These are phyloP conservation scores for Rubroboletus pulcherrimus DNA, from an alignment of 768 basidiomycete genomes.

Conservation along the genomic window DNA sequence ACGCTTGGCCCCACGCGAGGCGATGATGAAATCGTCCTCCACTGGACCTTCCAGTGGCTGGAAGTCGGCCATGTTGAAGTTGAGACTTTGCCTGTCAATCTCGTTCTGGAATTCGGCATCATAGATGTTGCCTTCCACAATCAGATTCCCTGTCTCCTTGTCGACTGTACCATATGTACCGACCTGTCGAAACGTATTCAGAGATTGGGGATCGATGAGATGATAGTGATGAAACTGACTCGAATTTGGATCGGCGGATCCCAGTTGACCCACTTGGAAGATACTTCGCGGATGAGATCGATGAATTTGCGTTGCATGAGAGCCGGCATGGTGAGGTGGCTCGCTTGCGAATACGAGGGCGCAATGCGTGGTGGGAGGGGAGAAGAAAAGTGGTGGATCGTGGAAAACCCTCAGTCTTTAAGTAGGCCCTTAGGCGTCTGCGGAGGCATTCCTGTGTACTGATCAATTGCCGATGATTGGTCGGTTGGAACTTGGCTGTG, in stretches of 20 bases:
- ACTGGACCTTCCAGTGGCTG: slow-evolving; percentile 13
- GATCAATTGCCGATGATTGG: not conserved
- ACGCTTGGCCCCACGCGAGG: slow-evolving; percentile 16
- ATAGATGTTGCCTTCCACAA: slow-evolving; percentile 34
- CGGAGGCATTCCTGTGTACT: not conserved
- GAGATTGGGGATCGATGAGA: not conserved
- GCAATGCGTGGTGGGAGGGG: not conserved
- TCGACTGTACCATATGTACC: slow-evolving; percentile 35
- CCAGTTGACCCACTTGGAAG: slow-evolving; percentile 39
- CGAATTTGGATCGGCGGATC: slow-evolving; percentile 28
- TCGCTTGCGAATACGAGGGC: not conserved
- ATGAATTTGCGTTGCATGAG: slow-evolving; percentile 31
- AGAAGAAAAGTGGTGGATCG: not conserved
- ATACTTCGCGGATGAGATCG: slow-evolving; percentile 30
- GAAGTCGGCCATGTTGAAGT: slow-evolving; percentile 14
- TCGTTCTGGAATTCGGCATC: slow-evolving; percentile 19
- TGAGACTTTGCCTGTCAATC: slow-evolving; percentile 11
- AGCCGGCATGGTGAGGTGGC: slow-evolving; percentile 1
- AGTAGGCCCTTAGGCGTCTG: not conserved
- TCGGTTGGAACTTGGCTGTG: not conserved
- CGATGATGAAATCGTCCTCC: slow-evolving; percentile 24
- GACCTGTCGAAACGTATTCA: slow-evolving; percentile 21
- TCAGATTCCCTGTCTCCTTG: slow-evolving; percentile 29
- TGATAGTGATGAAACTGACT: slow-evolving; percentile 13
- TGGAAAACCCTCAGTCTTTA: not conserved